These are phyloP conservation scores for Annulohypoxylon nitens DNA, from an alignment of 495 filamentous ascomycete species.

Conservation along the genomic window DNA sequence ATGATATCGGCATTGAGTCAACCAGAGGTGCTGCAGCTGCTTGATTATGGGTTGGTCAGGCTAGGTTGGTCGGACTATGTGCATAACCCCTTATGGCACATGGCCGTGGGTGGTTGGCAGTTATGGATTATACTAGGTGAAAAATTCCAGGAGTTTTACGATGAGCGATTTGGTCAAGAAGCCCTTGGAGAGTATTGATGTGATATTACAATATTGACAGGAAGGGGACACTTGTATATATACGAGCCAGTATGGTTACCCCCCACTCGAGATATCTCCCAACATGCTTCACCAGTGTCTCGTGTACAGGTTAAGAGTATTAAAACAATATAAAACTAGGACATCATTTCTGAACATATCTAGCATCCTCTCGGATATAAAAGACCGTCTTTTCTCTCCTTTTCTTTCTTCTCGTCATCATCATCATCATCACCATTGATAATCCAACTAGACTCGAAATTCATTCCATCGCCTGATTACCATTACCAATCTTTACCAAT, in stretches of 20 bases:
- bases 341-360: neutral
- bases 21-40: slow-evolving; percentile 2
- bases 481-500: neutral
- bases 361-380: neutral
- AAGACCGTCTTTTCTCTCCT: neutral
- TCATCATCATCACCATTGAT: neutral
- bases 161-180: neutral
- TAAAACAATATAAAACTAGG: neutral
- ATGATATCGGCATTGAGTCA: slow-evolving; percentile 4
- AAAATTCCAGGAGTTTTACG: neutral
- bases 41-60: slow-evolving; percentile 34
- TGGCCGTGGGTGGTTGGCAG: neutral
- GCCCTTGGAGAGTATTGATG: neutral
- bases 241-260: neutral
- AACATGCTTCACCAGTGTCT: neutral
- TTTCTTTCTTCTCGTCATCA: neutral
- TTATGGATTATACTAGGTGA: neutral
- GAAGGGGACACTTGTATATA: neutral
- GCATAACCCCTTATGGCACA: slow-evolving; percentile 31
- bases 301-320: neutral
- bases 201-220: neutral
- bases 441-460: neutral
- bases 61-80: slow-evolving; percentile 34
- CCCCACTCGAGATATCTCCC: no score
- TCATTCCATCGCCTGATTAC: neutral